phyloP scores from a whole-genome alignment of 305 asterid species.

The Fraxinus sp. region DNA sequence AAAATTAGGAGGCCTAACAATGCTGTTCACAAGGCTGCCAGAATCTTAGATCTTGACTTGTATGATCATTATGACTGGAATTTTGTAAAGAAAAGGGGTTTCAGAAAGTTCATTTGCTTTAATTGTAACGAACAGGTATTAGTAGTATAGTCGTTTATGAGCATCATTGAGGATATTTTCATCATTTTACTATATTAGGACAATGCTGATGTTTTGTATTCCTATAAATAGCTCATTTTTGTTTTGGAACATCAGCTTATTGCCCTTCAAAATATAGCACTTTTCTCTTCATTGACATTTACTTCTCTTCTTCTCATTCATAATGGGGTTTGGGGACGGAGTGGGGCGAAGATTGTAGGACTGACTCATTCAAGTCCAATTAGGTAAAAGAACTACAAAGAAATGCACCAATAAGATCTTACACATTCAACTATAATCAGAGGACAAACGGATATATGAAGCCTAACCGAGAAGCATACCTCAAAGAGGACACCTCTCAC shows the following conservation, averaged over 20 bases:
- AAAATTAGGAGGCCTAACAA: background rate
- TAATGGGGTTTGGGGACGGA: background rate
- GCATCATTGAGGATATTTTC: too few relatives aligned
- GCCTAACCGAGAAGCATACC: slow-evolving; percentile 78
- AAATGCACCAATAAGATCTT: slow-evolving; percentile 18
- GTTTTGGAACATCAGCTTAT: too few relatives aligned
- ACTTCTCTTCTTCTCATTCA: background rate
- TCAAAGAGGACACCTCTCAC: slow-evolving; percentile 83
- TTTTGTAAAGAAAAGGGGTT: background rate
- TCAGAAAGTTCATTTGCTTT: background rate
- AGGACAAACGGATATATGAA: slow-evolving; percentile 39
- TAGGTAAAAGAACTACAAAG: background rate
- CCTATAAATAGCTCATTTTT: background rate
- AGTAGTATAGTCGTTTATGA: too few relatives aligned
- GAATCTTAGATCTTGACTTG: background rate
- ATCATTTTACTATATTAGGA: background rate
- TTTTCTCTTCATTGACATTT: background rate
- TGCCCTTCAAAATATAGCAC: background rate
- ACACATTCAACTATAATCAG: slow-evolving; percentile 24
- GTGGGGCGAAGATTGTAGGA: background rate
- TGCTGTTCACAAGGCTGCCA: background rate
- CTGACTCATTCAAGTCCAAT: background rate
- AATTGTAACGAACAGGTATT: too few relatives aligned
- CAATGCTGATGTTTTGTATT: background rate
- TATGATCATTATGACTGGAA: background rate